Evolutionary conservation across 208 protist genomes (phyloP), one percentile per base, ranked within the genome.

Genomic region (Naegleria lovaniensis): DNA sequence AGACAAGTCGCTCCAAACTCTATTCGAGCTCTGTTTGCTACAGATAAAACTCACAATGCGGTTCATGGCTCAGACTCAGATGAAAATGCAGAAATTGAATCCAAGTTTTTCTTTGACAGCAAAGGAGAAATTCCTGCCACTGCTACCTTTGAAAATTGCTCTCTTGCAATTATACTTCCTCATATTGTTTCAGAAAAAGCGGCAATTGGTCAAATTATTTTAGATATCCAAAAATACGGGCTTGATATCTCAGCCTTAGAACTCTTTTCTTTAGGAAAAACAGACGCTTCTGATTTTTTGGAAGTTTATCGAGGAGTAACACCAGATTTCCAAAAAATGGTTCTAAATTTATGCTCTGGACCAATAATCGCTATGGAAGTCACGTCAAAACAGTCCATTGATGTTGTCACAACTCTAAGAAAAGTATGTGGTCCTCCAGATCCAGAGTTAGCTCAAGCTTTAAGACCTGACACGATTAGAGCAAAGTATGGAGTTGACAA

Each of bases 271-370:
- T 93, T 99, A 85, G 94, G 93, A 55, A 89, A 94, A n/a, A 95
- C 95, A 0, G 95, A 98, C 91, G 95, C 97, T 4, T 95, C 96
- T 89, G 98, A 99, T 91, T 99, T 99, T 93, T 93, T 99, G 89
- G 97, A 99, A 92, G 98, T 99, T 29, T 99, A 99, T 95, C 97
- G 97, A 89, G 97, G 97, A 75, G 97, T 99, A 13, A 91, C 98
- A 11, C 97, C 97, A 36, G 97, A 99, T 93, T 98, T 97, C 92
- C 94, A 95, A 87, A 94, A 94, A 90, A 91, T 98, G 86, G 97
- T 98, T 38, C 95, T 98, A 91, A 94, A 98, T 92, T 94, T 98
- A 91, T 95, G 95, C 11, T 97, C 95, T 67, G 97, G 96, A 0
- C 94, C 96, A 25, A 96, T 93, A 92, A 95, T 96, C 92, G 97